These are phyloP conservation scores for Microcera coccophila DNA, from an alignment of 2,329 filamentous ascomycete genomes.

Conservation along the genomic window DNA sequence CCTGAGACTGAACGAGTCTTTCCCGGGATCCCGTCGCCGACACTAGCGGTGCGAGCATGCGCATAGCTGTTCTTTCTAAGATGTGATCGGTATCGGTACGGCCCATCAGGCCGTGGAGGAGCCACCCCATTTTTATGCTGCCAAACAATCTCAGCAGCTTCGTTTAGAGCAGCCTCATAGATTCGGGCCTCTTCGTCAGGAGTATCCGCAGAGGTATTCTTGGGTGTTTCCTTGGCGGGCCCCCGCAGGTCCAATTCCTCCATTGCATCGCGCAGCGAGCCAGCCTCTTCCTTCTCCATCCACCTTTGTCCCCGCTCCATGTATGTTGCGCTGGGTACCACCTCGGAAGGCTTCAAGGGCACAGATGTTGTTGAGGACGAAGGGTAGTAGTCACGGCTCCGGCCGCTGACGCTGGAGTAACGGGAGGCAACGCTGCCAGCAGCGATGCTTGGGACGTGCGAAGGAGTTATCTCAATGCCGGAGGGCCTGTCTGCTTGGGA, in stretches of 20 bases:
- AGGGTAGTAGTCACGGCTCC: slow-evolving; percentile 52
- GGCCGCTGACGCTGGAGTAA: slow-evolving; percentile 44
- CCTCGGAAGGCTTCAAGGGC: slow-evolving; percentile 54
- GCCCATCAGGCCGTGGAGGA: slow-evolving; percentile 55
- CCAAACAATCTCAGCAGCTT: slow-evolving; percentile 76
- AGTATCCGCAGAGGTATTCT: slow-evolving; percentile 20
- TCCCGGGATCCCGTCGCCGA: slow-evolving; percentile 43
- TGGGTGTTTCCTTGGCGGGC: slow-evolving; percentile 21
- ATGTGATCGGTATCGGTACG: slow-evolving; percentile 65
- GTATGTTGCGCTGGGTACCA: slow-evolving; percentile 64
- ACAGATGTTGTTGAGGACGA: slow-evolving; percentile 31
- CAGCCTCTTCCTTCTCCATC: slow-evolving; percentile 77
- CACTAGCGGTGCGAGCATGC: slow-evolving; percentile 59
- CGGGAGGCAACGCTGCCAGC: slow-evolving; percentile 48
- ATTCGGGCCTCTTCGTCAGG: slow-evolving; percentile 58
- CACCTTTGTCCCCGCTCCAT: slow-evolving; percentile 70
- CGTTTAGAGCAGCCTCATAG: slow-evolving; percentile 67
- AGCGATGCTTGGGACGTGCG: slow-evolving; percentile 38
- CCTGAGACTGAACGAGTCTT: slow-evolving; percentile 47
- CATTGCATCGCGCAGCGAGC: slow-evolving; percentile 66
- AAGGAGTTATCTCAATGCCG: slow-evolving; percentile 25
- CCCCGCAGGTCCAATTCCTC: slow-evolving; percentile 64
- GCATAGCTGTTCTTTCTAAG: slow-evolving; percentile 69
- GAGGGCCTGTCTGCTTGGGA: slow-evolving; percentile 25
- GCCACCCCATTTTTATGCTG: slow-evolving; percentile 62